Evolutionary conservation across 345 rosid genomes (phyloP), one percentile per base, ranked within the genome.

Genomic region (Salix brachista): DNA sequence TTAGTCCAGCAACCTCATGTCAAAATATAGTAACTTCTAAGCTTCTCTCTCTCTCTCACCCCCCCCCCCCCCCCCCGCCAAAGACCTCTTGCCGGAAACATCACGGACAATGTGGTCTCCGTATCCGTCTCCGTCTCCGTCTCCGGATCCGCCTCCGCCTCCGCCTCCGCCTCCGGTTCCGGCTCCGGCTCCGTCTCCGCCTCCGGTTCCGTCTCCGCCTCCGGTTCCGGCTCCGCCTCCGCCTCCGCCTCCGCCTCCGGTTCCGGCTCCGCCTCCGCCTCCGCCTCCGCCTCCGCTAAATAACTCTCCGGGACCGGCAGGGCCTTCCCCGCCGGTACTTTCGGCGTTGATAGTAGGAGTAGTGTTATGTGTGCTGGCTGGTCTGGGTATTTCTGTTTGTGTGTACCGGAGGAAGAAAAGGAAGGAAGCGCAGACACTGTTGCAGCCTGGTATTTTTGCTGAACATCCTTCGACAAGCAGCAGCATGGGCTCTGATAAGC

Each of bases 321-420:
- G 65, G 48, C 74, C 68, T 9, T 54, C 70, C 6, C 70, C 74
- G 6, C 72, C 65, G 16, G 41, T 75, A 18, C 10, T 84, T 37
- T 72, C 73, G 4, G 83, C 64, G 4, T 36, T 79, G 17, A 78
- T 84, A 9, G 80, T 77, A 6, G 87, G 85, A 26, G 52, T 72
- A 48, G 81, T 68, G 21, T 25, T 84, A 17, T 85, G 87, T 54
- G 87, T 84, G 75, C 62, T 81, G 68, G 73, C 60, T 46, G 79
- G 39, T 2, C 70, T 80, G 23, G 79, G 74, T 37, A 36, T 79
- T 64, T 84, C 76, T 60, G 48, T 79, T 23, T 1, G 42, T 28
- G 77, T 71, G 1, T 68, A 74, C n/a, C 70, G 60, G 72, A 74
- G 75, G 54, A 84, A 76, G 75, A 84, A 77, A 75, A 78, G 79